phyloP scores from a whole-genome alignment of 805 yeast species.

The Saccharomycopsis oosterbeekiorum region DNA sequence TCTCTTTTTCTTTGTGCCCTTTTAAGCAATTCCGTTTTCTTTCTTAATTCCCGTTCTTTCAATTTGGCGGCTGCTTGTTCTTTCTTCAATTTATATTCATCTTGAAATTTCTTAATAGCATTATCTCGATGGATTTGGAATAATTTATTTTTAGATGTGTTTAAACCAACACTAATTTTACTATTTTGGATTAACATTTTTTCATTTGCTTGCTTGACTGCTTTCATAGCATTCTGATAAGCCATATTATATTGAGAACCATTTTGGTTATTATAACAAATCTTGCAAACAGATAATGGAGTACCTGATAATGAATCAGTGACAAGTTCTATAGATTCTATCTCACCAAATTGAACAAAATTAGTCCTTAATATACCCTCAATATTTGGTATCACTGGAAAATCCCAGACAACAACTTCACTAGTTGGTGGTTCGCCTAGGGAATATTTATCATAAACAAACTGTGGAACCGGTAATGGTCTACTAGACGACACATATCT shows the following conservation, averaged over 20 bases:
- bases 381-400: slow-evolving; percentile 40
- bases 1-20: slow-evolving; percentile 6
- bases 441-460: slow-evolving; percentile 54
- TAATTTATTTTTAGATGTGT: slow-evolving; percentile 33
- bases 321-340: slow-evolving; percentile 47
- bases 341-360: slow-evolving; percentile 52
- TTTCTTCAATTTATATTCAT: slow-evolving; percentile 29
- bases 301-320: slow-evolving; percentile 69
- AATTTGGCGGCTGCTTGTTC: slow-evolving; percentile 18
- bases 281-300: slow-evolving; percentile 62
- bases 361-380: slow-evolving; percentile 39
- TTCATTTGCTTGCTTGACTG: slow-evolving; percentile 32
- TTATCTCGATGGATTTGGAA: slow-evolving; percentile 26
- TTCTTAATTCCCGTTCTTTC: slow-evolving; percentile 7
- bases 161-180: slow-evolving; percentile 42
- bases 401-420: slow-evolving; percentile 61
- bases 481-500: slow-evolving; percentile 30
- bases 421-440: slow-evolving; percentile 65
- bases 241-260: slow-evolving; percentile 41
- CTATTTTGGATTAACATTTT: slow-evolving; percentile 42
- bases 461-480: slow-evolving; percentile 30
- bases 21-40: slow-evolving; percentile 1
- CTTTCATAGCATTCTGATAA: slow-evolving; percentile 36
- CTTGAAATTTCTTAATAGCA: slow-evolving; percentile 30
- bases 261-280: slow-evolving; percentile 48